Base-by-base conservation (phyloP, 2,329 filamentous ascomycete genomes). In the Hypocrella siamensis region DNA sequence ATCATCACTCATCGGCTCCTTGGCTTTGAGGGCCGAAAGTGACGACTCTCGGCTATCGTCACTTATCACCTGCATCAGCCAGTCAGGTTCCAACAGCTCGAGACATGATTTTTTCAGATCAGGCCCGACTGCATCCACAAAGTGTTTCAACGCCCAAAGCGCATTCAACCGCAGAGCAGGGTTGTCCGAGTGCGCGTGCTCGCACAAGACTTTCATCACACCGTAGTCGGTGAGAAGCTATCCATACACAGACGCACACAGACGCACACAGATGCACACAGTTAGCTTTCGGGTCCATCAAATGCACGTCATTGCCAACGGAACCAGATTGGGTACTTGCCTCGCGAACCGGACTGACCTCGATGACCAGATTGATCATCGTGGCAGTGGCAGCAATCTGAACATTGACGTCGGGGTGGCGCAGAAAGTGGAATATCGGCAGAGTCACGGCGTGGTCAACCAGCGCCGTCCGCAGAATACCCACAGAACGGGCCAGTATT, bases 131-230 rank as follows among this genome's bases (percentile, higher is more conserved):
- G 74, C 75, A 39, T 80, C 69, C 3, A 93, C 78, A 31, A 94
- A 67, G 54, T 96, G 84, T 49, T 96, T 96, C 35, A 98, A 60
- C 5, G 85, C 84, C 88, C 90, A 98, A 2, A 98, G 57, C 16
- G 86, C 85, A 44, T 90, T 85, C 17, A 92, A 65, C 17, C 84
- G 74, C 32, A 96, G 62, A 29, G 76, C 72, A n/a, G 79, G 70
- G 46, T 88, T 81, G 29, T 70, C 66, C 1, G 82, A 90, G 50
- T 81, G 81, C 2, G 86, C 84, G 49, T 93, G 82, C 42, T 81
- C 72, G 46, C 85, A 93, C 2, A 96, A 61, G 1, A 79, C 70
- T 38, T 73, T 74, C 41, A 93, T 65, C 2, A 90, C 71, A 6
- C 82, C 82, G 5, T 70, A 70, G 30, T 80, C 73, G 6, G 80